phyloP scores from a whole-genome alignment of 495 filamentous ascomycete species.

The Aspergillus ellipticus region DNA sequence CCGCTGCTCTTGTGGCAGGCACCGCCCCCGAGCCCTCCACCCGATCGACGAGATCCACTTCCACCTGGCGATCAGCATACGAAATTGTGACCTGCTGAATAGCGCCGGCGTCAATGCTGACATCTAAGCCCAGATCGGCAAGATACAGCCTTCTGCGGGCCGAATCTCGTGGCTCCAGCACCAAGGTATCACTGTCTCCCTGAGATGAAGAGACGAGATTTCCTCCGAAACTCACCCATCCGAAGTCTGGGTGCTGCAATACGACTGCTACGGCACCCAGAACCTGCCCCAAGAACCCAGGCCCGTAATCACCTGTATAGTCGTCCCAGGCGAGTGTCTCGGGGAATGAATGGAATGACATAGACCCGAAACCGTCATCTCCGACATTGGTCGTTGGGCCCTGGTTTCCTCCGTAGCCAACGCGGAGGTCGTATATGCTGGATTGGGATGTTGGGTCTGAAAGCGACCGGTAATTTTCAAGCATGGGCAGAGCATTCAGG shows the following conservation, averaged over 20 bases:
- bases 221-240: slow-evolving; percentile 7
- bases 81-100: neutral
- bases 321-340: slow-evolving; percentile 49
- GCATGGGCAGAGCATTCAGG: slow-evolving; percentile 48
- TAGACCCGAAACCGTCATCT: slow-evolving; percentile 44
- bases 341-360: slow-evolving; percentile 50
- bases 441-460: slow-evolving; percentile 24
- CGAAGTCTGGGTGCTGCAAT: slow-evolving; percentile 34
- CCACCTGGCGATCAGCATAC: neutral
- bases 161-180: neutral
- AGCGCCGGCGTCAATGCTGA: neutral
- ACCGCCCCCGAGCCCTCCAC: neutral
- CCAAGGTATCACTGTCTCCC: neutral
- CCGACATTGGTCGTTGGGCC: slow-evolving; percentile 50
- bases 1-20: neutral
- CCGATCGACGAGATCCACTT: neutral
- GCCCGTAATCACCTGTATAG: slow-evolving; percentile 52
- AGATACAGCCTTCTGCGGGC: neutral
- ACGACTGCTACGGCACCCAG: slow-evolving; percentile 44
- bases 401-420: slow-evolving; percentile 45
- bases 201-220: neutral
- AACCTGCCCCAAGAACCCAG: slow-evolving; percentile 42
- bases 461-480: slow-evolving; percentile 42
- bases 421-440: slow-evolving; percentile 24
- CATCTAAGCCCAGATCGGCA: neutral